Evolutionary conservation across 2,329 filamentous ascomycete genomes (phyloP).

Genomic region (Cladobotryum protrusum): DNA sequence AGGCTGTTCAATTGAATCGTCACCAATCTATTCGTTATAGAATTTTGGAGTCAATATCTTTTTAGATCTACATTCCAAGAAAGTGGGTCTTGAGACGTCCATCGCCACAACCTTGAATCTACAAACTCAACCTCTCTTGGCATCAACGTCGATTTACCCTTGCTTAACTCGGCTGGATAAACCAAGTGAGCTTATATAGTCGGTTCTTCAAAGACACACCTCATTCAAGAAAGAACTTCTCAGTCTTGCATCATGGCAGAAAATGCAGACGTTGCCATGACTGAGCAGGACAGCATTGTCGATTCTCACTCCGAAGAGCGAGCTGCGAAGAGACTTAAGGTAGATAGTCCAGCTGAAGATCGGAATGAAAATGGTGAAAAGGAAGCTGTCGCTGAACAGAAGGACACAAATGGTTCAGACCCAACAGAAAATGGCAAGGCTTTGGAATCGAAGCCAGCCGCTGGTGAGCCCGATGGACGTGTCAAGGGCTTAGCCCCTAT

Average conservation of each 20-base stretch:
- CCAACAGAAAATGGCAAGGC: conserved; percentile 5
- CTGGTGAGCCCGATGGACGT: conserved; percentile 21
- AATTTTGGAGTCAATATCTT: no score
- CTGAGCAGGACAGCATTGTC: conserved; percentile 13
- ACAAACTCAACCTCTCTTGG: no score
- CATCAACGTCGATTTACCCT: no score
- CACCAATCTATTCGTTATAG: no score
- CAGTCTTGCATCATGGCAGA: conserved; percentile 21
- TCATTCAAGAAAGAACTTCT: neutral
- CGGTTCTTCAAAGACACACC: no score
- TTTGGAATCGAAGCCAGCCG: neutral
- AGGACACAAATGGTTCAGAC: no score
- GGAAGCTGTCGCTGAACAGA: conserved; percentile 5
- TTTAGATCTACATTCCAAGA: no score
- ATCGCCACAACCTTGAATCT: no score
- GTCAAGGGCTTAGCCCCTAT: conserved; percentile 60
- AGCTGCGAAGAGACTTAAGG: conserved; percentile 54
- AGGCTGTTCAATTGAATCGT: no score
- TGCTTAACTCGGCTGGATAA: no score
- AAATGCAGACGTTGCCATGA: conserved; percentile 19
- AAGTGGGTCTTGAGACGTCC: no score
- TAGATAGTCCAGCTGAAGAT: conserved; percentile 30
- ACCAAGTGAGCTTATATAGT: no score
- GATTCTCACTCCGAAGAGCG: conserved; percentile 28
- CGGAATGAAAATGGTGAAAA: conserved; percentile 17